phyloP scores from a whole-genome alignment of 306 rosid species.

The Myrica gale region DNA sequence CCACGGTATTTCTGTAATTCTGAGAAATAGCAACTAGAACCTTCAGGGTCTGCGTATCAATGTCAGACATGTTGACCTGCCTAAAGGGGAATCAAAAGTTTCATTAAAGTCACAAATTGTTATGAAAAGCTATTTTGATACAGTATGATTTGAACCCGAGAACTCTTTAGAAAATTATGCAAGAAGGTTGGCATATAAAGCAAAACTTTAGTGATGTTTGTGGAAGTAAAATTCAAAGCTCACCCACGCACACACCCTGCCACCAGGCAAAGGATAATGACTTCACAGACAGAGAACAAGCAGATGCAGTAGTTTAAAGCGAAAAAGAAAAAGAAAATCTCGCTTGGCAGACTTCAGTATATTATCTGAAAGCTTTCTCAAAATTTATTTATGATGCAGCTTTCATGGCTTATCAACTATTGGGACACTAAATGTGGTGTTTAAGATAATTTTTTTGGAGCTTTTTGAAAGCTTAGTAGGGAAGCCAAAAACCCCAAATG shows the following conservation, averaged over 20 bases:
- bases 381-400: background rate
- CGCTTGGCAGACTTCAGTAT: background rate
- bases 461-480: background rate
- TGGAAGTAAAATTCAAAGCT: background rate
- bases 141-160: background rate
- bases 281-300: background rate
- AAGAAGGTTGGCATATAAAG: background rate
- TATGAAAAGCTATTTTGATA: background rate
- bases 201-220: background rate
- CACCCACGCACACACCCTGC: background rate
- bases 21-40: slow-evolving; percentile 50
- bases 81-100: slow-evolving; percentile 43
- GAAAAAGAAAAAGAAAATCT: too few species aligned
- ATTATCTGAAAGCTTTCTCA: background rate
- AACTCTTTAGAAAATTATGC: background rate
- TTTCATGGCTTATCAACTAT: background rate
- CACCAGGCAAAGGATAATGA: background rate
- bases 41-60: slow-evolving; percentile 60
- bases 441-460: background rate
- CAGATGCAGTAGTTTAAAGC: too few species aligned
- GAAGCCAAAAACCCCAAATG: background rate
- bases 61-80: slow-evolving; percentile 43
- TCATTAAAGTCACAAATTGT: slow-evolving; percentile 8
- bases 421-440: background rate
- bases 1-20: slow-evolving; percentile 49